Evolutionary conservation across 2,329 filamentous ascomycete species (phyloP).

Genomic region (Microdochium trichocladiopsis): DNA sequence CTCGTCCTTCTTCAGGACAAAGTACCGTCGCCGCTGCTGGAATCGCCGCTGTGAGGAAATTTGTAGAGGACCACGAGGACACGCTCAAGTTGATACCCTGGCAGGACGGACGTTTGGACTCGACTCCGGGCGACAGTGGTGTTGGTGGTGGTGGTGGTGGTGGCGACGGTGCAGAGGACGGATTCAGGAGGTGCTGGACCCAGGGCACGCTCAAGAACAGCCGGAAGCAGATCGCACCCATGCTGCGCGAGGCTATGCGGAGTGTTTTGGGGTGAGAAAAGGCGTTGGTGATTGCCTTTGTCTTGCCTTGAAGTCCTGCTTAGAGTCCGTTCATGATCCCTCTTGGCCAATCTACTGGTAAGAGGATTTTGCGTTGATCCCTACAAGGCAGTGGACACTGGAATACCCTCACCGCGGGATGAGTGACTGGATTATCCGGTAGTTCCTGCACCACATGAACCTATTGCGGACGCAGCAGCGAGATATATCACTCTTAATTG

Average conservation of each 20-base stretch:
- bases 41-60: constrained; percentile 44
- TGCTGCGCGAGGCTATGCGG: constrained; percentile 51
- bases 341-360: too few species aligned
- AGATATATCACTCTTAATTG: too few species aligned
- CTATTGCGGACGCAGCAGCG: too few species aligned
- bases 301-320: not conserved
- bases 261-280: constrained; percentile 2
- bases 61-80: constrained; percentile 36
- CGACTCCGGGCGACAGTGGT: too few species aligned
- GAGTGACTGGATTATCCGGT: too few species aligned
- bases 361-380: too few species aligned
- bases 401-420: too few species aligned
- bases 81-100: constrained; percentile 51
- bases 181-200: constrained; percentile 56
- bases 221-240: constrained; percentile 62
- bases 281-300: not conserved
- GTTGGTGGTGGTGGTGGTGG: constrained; percentile 20
- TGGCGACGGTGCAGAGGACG: constrained; percentile 19
- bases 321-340: too few species aligned
- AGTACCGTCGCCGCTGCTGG: too few species aligned
- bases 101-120: constrained; percentile 38
- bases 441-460: too few species aligned
- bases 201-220: constrained; percentile 57
- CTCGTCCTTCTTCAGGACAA: too few species aligned
- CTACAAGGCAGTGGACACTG: too few species aligned